Conservation (phyloP, 768 basidiomycete species). For the Naganishia vaughanmartiniae region DNA sequence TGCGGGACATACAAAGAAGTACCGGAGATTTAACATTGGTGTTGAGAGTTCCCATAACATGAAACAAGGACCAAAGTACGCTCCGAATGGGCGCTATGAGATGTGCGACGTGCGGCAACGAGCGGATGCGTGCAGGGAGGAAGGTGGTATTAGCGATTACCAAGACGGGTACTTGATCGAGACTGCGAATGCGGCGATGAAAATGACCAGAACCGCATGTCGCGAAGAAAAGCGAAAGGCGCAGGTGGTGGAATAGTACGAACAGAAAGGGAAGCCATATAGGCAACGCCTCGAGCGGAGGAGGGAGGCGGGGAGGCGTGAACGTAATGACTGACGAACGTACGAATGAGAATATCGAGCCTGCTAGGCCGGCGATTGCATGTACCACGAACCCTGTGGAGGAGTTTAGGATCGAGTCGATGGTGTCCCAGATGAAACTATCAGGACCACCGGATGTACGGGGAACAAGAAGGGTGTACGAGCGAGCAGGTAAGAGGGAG, state of each 20-base stretch:
- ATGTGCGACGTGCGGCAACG: no score
- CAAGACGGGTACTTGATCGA: no score
- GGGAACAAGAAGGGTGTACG: no score
- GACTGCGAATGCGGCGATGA: no score
- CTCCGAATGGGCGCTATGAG: slow-evolving; percentile 65
- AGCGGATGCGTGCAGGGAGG: no score
- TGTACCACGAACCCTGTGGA: slow-evolving; percentile 75
- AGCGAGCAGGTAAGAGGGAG: not conserved
- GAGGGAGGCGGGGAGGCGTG: not conserved
- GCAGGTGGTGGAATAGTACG: no score
- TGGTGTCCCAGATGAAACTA: slow-evolving; percentile 70
- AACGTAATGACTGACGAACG: slow-evolving; percentile 52
- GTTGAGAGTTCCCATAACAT: slow-evolving; percentile 82
- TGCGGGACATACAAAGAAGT: slow-evolving; percentile 56
- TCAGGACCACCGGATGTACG: not conserved
- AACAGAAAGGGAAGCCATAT: no score
- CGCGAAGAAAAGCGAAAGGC: no score
- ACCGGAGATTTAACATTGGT: slow-evolving; percentile 82
- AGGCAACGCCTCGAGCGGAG: slow-evolving; percentile 23
- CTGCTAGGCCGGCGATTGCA: slow-evolving; percentile 66
- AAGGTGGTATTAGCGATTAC: not conserved
- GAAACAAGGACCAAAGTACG: slow-evolving; percentile 74
- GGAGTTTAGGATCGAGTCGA: slow-evolving; percentile 67
- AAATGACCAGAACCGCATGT: no score
- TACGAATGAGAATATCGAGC: slow-evolving; percentile 70